These are phyloP conservation scores for Beauveria australis DNA, from an alignment of 2,329 filamentous ascomycete genomes.

Conservation along the genomic window DNA sequence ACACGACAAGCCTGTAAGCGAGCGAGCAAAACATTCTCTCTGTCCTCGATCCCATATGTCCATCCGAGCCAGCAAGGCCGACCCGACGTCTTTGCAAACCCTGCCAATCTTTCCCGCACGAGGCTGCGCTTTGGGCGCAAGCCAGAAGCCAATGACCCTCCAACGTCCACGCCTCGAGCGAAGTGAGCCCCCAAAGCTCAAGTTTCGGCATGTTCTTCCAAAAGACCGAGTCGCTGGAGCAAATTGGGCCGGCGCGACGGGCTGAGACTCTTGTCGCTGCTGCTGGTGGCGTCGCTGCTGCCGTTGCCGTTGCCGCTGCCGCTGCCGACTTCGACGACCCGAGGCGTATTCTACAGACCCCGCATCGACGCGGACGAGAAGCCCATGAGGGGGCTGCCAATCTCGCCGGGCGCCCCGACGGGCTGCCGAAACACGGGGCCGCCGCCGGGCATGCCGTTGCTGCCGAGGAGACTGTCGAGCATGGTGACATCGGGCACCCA, in stretches of 20 bases:
- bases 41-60: not conserved
- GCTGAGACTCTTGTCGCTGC: conserved; percentile 1
- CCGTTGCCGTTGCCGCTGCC: not conserved
- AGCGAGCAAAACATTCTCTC: not conserved
- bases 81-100: no score
- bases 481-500: conserved; percentile 36
- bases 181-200: not conserved
- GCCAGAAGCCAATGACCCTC: not conserved
- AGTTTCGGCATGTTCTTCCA: not conserved
- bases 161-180: not conserved
- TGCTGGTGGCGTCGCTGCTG: not conserved
- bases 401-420: conserved; percentile 56
- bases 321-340: conserved; percentile 6
- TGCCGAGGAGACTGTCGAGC: not conserved
- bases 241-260: conserved; percentile 14
- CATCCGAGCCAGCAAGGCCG: no score
- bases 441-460: conserved; percentile 28
- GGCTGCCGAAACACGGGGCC: conserved; percentile 33
- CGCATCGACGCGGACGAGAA: conserved; percentile 29
- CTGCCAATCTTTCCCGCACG: no score
- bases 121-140: not conserved
- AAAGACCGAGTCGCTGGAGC: conserved; percentile 12
- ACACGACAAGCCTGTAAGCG: not conserved
- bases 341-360: conserved; percentile 24
- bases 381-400: conserved; percentile 56